Evolutionary conservation across 139 green algal genomes (phyloP).

Genomic region (Gonium pectorale): DNA sequence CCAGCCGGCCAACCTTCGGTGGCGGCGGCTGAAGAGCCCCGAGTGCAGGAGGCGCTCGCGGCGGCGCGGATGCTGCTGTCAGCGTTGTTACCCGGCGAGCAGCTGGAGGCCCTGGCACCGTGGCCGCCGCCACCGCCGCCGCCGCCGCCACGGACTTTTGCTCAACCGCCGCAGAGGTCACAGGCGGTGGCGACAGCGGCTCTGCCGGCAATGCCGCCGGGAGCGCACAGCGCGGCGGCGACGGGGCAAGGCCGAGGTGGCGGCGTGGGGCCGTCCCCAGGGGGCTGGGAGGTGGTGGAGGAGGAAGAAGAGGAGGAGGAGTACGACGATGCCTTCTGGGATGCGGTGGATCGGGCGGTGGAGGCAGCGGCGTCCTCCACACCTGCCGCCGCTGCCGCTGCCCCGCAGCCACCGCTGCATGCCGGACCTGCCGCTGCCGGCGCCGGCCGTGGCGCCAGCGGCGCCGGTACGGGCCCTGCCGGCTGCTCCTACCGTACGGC

Average conservation of each 20-base stretch:
- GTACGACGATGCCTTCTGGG: slow-evolving; percentile 28
- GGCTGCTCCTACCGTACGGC: slow-evolving; percentile 4
- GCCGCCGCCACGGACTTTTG: background rate
- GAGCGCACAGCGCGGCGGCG: too few relatives aligned
- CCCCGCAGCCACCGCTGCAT: background rate
- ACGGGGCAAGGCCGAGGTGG: too few relatives aligned
- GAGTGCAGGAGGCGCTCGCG: background rate
- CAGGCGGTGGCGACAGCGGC: too few relatives aligned
- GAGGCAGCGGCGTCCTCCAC: background rate
- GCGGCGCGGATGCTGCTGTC: background rate
- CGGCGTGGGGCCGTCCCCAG: too few relatives aligned
- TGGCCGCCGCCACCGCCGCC: slow-evolving; percentile 20
- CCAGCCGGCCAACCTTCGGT: too few relatives aligned
- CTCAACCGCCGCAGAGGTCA: too few relatives aligned
- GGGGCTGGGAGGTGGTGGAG: background rate
- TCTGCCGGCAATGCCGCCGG: too few relatives aligned
- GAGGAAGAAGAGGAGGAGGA: slow-evolving; percentile 19
- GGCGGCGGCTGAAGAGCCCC: too few relatives aligned
- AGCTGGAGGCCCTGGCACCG: slow-evolving; percentile 4
- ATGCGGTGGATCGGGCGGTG: slow-evolving; percentile 1
- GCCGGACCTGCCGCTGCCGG: background rate
- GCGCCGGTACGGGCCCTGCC: background rate
- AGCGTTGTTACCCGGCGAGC: background rate
- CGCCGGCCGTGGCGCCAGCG: background rate
- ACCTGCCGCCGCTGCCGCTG: background rate